Conservation (phyloP, 2,329 filamentous ascomycete genomes). For the Apiospora arundinis region DNA sequence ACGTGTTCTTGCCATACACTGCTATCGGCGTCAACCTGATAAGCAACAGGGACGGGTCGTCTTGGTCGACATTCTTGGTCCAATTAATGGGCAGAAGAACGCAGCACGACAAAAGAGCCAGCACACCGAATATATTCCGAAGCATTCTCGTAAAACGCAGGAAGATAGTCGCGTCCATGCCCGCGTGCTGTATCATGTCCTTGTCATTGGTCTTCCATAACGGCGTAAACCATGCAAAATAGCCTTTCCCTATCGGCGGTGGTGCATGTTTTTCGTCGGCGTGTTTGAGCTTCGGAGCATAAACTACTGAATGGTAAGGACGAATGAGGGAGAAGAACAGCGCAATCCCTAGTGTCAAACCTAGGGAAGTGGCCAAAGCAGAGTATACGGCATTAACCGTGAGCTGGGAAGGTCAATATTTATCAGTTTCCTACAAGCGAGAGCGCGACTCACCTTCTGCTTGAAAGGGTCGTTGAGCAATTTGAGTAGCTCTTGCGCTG, state of each 20-base stretch:
- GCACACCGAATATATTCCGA: constrained; percentile 81
- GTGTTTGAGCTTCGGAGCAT: constrained; percentile 92
- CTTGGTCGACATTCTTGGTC: constrained; percentile 50
- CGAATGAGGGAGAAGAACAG: constrained; percentile 87
- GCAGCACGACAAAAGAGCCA: constrained; percentile 75
- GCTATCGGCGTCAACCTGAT: constrained; percentile 65
- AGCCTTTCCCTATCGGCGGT: constrained; percentile 82
- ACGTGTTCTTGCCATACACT: constrained; percentile 59
- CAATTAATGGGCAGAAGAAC: constrained; percentile 86
- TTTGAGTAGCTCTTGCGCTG: constrained; percentile 52
- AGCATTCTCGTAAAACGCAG: constrained; percentile 90
- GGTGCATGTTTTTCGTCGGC: constrained; percentile 89
- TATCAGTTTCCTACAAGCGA: neutral
- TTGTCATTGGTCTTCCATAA: constrained; percentile 80
- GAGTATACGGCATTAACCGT: constrained; percentile 72
- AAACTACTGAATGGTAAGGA: constrained; percentile 90
- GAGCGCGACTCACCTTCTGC: constrained; percentile 45
- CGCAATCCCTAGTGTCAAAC: constrained; percentile 74
- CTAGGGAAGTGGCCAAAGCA: constrained; percentile 81
- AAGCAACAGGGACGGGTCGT: constrained; percentile 52
- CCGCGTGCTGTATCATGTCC: constrained; percentile 79
- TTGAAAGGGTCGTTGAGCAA: constrained; percentile 59
- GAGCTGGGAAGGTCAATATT: constrained; percentile 41
- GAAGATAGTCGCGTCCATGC: constrained; percentile 91
- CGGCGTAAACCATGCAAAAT: constrained; percentile 86